Evolutionary conservation across 192 early-diverging fungal genomes (phyloP).

Genomic region (Spinellus fusiger): DNA sequence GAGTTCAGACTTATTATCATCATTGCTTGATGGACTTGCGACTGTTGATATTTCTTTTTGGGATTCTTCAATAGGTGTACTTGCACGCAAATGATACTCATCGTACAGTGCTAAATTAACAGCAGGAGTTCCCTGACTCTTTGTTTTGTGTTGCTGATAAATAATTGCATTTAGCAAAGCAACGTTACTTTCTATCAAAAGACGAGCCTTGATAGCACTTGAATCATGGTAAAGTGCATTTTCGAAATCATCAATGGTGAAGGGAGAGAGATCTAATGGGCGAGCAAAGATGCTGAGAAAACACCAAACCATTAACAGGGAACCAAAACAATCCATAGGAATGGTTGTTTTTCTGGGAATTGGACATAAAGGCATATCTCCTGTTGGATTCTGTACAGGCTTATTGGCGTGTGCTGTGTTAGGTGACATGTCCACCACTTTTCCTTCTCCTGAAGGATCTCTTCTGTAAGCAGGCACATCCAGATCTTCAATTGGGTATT

Average conservation of each 20-base stretch:
- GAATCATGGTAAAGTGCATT: constrained; percentile 47
- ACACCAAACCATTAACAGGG: constrained; percentile 58
- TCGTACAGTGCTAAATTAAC: neutral
- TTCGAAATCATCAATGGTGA: constrained; percentile 73
- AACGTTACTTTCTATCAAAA: constrained; percentile 40
- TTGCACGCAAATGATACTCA: neutral
- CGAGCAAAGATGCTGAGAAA: constrained; percentile 61
- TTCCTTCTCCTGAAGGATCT: neutral
- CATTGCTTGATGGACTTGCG: neutral
- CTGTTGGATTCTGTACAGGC: constrained; percentile 10
- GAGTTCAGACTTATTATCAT: neutral
- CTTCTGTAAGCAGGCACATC: constrained; percentile 46
- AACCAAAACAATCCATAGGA: constrained; percentile 36
- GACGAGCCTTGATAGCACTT: constrained; percentile 16
- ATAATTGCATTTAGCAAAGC: constrained; percentile 47
- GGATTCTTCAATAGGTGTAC: neutral
- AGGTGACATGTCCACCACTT: constrained; percentile 4
- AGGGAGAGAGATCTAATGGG: constrained; percentile 66
- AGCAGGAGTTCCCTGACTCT: neutral
- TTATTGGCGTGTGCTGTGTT: neutral
- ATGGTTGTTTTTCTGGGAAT: constrained; percentile 39
- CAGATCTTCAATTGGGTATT: constrained; percentile 82
- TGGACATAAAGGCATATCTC: constrained; percentile 35
- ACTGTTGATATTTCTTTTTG: neutral
- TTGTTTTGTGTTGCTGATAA: constrained; percentile 31